Evolutionary conservation across 495 filamentous ascomycete species (phyloP).

Genomic region (Penicillium waksmanii): DNA sequence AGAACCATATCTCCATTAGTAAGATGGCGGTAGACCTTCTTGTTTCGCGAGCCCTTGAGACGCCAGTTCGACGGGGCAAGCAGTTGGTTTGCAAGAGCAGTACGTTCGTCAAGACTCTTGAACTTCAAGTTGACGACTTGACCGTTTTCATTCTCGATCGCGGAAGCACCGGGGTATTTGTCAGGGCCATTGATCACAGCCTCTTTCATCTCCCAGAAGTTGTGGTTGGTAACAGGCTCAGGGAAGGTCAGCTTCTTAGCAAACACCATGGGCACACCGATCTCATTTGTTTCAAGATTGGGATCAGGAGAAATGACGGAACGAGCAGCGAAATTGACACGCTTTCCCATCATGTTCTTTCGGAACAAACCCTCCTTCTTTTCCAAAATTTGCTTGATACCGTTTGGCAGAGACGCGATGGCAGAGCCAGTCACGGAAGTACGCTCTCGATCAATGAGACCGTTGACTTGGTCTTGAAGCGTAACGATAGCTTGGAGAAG

Average conservation of each 20-base stretch:
- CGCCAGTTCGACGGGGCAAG: constrained; percentile 82
- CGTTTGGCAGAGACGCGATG: constrained; percentile 46
- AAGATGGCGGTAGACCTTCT: constrained; percentile 96
- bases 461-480: constrained; percentile 89
- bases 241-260: constrained; percentile 95
- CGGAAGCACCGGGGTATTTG: constrained; percentile 90
- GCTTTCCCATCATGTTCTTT: constrained; percentile 99
- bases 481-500: constrained; percentile 73
- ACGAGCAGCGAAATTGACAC: constrained; percentile 97
- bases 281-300: constrained; percentile 98
- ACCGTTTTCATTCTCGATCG: constrained; percentile 94
- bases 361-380: constrained; percentile 99
- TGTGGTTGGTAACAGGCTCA: constrained; percentile 95
- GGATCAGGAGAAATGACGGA: constrained; percentile 98
- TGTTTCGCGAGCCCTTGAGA: constrained; percentile 78
- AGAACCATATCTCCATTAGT: constrained; percentile 95
- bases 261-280: constrained; percentile 96
- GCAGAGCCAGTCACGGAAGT: constrained; percentile 78
- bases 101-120: constrained; percentile 83
- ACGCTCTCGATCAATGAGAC: constrained; percentile 82
- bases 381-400: constrained; percentile 96
- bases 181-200: constrained; percentile 95
- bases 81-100: constrained; percentile 86
- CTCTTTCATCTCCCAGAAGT: constrained; percentile 91
- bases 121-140: constrained; percentile 84